Conservation (phyloP, 2,329 filamentous ascomycete species). For the Apiospora hydei region DNA sequence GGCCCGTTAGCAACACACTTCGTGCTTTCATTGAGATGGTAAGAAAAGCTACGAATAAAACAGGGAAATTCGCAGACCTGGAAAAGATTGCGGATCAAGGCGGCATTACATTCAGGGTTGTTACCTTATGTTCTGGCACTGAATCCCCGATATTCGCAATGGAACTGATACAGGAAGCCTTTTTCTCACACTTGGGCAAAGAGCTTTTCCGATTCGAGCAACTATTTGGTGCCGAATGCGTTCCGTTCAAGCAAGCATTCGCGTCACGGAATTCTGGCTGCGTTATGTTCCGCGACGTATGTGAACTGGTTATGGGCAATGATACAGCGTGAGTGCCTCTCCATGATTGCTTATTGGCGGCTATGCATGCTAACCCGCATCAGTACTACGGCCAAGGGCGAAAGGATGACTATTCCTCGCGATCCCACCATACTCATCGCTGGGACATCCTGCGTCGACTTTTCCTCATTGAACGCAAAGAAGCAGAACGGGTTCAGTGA, state of each 20-base stretch:
- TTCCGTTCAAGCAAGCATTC: slow-evolving; percentile 69
- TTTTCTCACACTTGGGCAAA: slow-evolving; percentile 19
- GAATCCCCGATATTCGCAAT: slow-evolving; percentile 76
- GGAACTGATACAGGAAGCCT: slow-evolving; percentile 58
- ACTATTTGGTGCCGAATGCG: slow-evolving; percentile 69
- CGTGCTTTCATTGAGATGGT: slow-evolving; percentile 43
- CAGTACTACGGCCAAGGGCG: slow-evolving; percentile 73
- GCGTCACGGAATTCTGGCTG: slow-evolving; percentile 66
- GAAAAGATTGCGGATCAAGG: slow-evolving; percentile 37
- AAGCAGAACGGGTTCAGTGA: slow-evolving; percentile 57
- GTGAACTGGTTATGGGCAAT: slow-evolving; percentile 46
- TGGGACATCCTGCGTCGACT: slow-evolving; percentile 80
- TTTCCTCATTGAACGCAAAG: slow-evolving; percentile 66
- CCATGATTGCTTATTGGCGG: slow-evolving; percentile 23
- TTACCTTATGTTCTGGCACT: slow-evolving; percentile 81
- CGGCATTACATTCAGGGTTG: slow-evolving; percentile 53
- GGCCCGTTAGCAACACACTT: slow-evolving; percentile 35
- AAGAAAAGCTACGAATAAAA: background rate
- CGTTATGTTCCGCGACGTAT: slow-evolving; percentile 65
- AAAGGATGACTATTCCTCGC: slow-evolving; percentile 60
- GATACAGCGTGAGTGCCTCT: slow-evolving; percentile 51
- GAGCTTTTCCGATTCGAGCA: slow-evolving; percentile 57
- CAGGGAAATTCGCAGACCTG: slow-evolving; percentile 29
- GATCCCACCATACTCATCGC: slow-evolving; percentile 71
- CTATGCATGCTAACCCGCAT: background rate